Percentiles rank a stretch among this genome's conserved stretches.
These are phyloP conservation scores for Capsella bursapastoris DNA, from an alignment of 345 rosid species.

Conservation along the genomic window DNA sequence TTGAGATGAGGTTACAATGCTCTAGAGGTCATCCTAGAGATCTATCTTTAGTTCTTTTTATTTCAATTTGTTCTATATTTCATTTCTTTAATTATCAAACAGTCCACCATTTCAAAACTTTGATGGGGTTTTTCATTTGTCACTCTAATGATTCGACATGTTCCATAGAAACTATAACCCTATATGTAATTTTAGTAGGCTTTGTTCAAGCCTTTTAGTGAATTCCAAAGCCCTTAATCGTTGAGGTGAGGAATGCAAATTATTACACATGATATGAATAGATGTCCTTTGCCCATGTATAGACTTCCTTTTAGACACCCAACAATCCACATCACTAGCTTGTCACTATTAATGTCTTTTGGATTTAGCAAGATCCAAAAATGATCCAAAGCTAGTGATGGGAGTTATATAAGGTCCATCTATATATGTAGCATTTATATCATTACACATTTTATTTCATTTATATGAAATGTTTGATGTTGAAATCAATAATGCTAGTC, in stretches of 20 bases:
- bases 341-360: conserved; percentile 24
- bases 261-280: neutral
- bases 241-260: neutral
- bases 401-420: conserved; percentile 2
- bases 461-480: neutral
- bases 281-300: neutral
- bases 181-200: neutral
- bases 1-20: too few relatives aligned
- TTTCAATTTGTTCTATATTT: too few relatives aligned
- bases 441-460: neutral
- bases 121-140: too few relatives aligned
- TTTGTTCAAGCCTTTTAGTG: neutral
- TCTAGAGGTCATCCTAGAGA: too few relatives aligned
- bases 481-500: neutral
- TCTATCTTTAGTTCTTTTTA: too few relatives aligned
- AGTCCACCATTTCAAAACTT: too few relatives aligned
- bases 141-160: neutral
- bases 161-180: neutral
- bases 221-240: neutral
- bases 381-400: conserved; percentile 31
- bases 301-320: conserved; percentile 17
- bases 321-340: conserved; percentile 22
- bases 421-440: neutral
- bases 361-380: conserved; percentile 32
- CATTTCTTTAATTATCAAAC: too few relatives aligned